Evolutionary conservation across 139 green algal species (phyloP).

Genomic region (Micractinium conductrix): DNA sequence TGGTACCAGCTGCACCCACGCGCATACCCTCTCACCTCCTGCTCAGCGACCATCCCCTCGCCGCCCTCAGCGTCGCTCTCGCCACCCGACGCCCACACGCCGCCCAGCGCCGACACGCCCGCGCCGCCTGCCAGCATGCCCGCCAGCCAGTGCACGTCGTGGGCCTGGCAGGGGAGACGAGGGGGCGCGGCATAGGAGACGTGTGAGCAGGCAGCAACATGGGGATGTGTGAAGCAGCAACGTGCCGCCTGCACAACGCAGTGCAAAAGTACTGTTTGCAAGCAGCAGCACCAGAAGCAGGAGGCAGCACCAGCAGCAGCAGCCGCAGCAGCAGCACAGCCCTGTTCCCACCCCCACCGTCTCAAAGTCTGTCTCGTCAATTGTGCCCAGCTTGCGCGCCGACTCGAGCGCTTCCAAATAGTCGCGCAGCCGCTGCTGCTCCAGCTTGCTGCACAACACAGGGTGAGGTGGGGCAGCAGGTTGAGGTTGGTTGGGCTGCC

Average conservation of each 20-base stretch:
- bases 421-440: constrained; percentile 12
- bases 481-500: neutral
- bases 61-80: neutral
- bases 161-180: neutral
- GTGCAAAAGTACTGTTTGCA: too few relatives aligned
- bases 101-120: constrained; percentile 2
- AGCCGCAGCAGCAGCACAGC: neutral
- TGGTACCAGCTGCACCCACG: neutral
- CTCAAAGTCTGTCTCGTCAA: constrained; percentile 16
- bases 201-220: neutral
- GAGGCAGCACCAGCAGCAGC: neutral
- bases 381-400: constrained; percentile 2
- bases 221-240: neutral
- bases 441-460: constrained; percentile 5
- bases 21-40: neutral
- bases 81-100: neutral
- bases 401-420: constrained; percentile 13
- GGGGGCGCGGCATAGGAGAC: neutral
- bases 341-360: neutral
- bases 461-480: neutral
- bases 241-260: too few relatives aligned
- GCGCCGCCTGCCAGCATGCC: neutral
- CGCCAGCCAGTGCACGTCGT: constrained; percentile 28
- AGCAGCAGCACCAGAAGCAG: too few relatives aligned
- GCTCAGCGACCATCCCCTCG: neutral